Conservation (phyloP, 2,329 filamentous ascomycete genomes). For the Aspergillus sp. region DNA sequence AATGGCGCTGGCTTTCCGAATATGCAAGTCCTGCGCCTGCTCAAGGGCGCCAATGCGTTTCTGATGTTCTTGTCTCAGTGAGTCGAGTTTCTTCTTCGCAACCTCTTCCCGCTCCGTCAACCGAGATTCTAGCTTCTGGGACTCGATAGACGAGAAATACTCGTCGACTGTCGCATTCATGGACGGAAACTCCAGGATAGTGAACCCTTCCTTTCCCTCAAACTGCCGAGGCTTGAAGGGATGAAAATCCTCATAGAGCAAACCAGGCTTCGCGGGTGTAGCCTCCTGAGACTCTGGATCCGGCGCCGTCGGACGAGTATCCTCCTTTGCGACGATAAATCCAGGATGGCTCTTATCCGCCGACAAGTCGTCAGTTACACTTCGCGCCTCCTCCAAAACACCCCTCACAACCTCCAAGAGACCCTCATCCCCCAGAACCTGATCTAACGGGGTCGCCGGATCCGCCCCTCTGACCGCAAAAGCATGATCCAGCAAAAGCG, state of each 20-base stretch:
- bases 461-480: conserved; percentile 74
- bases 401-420: conserved; percentile 69
- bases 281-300: conserved; percentile 45
- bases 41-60: conserved; percentile 85
- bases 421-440: conserved; percentile 69
- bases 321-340: conserved; percentile 80
- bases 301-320: conserved; percentile 37
- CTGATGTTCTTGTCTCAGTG: conserved; percentile 80
- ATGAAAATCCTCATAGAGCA: conserved; percentile 94
- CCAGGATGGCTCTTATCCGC: conserved; percentile 70
- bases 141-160: conserved; percentile 96
- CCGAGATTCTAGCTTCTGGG: conserved; percentile 84
- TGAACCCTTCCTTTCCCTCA: conserved; percentile 65
- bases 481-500: conserved; percentile 84
- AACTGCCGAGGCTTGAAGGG: conserved; percentile 87
- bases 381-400: conserved; percentile 71
- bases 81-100: conserved; percentile 82
- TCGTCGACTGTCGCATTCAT: conserved; percentile 96
- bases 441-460: conserved; percentile 66
- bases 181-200: conserved; percentile 75
- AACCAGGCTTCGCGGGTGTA: conserved; percentile 35
- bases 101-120: conserved; percentile 79
- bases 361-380: conserved; percentile 71
- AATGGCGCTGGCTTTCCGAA: conserved; percentile 86
- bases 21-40: conserved; percentile 77